These are phyloP conservation scores for Scheffersomyces titani DNA, from an alignment of 1,139 yeast genomes.

Conservation along the genomic window DNA sequence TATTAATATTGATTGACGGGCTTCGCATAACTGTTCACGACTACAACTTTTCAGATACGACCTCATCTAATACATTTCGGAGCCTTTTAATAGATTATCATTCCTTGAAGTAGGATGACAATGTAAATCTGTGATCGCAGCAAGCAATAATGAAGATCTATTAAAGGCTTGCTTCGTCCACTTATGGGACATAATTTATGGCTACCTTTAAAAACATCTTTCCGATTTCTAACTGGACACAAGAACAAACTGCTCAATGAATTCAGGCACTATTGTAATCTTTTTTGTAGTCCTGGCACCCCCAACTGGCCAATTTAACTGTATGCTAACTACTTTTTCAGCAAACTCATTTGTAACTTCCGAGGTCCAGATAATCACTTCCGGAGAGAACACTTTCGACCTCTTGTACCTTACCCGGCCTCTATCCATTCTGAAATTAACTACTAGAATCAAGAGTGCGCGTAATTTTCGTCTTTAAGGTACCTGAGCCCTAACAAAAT, in stretches of 20 bases:
- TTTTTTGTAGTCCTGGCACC: no score
- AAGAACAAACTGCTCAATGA: conserved; percentile 86
- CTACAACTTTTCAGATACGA: conserved; percentile 73
- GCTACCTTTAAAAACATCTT: conserved; percentile 63
- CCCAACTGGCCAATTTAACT: no score
- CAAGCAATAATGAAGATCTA: no score
- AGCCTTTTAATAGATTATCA: conserved; percentile 83
- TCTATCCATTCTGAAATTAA: conserved; percentile 2
- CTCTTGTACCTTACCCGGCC: conserved; percentile 8
- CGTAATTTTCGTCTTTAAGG: background rate
- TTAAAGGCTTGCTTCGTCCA: no score
- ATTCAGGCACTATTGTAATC: conserved; percentile 80
- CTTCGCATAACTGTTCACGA: conserved; percentile 69
- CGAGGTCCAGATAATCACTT: background rate
- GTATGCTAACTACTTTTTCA: background rate
- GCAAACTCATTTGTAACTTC: background rate
- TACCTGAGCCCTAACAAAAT: conserved; percentile 6
- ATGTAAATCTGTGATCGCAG: conserved; percentile 69
- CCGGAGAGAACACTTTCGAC: background rate
- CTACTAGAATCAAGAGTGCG: background rate
- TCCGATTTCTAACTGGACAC: conserved; percentile 77
- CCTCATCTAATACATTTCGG: conserved; percentile 63
- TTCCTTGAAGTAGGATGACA: conserved; percentile 83
- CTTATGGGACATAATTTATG: conserved; percentile 54
- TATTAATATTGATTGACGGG: conserved; percentile 76